A percentile compares a stretch with the other conserved stretches of the same genome.
These are phyloP conservation scores for Xylariaceae sp. DNA, from an alignment of 2,329 filamentous ascomycete genomes.

Conservation along the genomic window DNA sequence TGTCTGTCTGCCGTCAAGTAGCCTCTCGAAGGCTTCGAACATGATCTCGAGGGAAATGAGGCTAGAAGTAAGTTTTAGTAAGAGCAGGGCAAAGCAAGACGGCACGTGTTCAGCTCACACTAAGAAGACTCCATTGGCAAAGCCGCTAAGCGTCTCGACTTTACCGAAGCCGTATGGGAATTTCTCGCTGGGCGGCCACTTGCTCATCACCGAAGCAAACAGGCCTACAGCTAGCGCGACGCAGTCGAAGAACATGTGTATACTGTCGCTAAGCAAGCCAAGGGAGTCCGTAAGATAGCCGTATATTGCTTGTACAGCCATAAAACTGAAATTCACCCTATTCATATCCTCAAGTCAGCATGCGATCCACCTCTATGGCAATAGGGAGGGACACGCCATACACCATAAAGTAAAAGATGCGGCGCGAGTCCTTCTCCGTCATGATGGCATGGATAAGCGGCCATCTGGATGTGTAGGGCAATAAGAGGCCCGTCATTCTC, in stretches of 20 bases:
- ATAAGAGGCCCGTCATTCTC: conserved; percentile 63
- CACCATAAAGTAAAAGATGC: conserved; percentile 97
- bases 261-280: conserved; percentile 92
- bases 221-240: conserved; percentile 86
- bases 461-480: conserved; percentile 63
- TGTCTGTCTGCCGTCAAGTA: conserved; percentile 78
- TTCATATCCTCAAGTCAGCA: conserved; percentile 8
- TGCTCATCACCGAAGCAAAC: conserved; percentile 88
- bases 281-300: conserved; percentile 90
- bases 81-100: background rate
- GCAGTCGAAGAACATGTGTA: conserved; percentile 99
- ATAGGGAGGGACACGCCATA: conserved; percentile 32
- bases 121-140: conserved; percentile 91
- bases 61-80: conserved; percentile 38
- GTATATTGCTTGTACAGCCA: conserved; percentile 91
- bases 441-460: conserved; percentile 82
- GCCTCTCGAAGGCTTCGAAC: conserved; percentile 84
- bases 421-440: conserved; percentile 83
- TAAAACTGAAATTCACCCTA: conserved; percentile 90
- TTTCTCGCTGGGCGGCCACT: conserved; percentile 83
- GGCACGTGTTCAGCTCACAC: conserved; percentile 51
- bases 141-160: conserved; percentile 91
- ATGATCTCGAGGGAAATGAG: conserved; percentile 94
- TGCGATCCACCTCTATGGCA: background rate
- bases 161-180: conserved; percentile 97